Evolutionary conservation across 2,329 filamentous ascomycete genomes (phyloP).

Genomic region (Penicillium thymicola): DNA sequence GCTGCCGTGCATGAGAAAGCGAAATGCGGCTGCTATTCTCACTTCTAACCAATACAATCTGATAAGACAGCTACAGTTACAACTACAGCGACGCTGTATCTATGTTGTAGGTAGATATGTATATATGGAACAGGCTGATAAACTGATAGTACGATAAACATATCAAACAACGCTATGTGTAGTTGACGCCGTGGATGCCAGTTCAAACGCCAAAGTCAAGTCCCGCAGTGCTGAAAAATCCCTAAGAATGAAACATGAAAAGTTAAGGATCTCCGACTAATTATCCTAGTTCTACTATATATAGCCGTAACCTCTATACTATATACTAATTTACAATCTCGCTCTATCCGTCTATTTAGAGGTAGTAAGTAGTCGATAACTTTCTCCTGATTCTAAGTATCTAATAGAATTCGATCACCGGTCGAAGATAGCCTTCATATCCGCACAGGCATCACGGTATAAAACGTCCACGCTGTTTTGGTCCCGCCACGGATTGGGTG

Average conservation of each 20-base stretch:
- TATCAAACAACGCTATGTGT: constrained; percentile 5
- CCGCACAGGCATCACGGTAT: constrained; percentile 44
- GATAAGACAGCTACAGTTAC: background rate
- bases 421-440: constrained; percentile 44
- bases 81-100: background rate
- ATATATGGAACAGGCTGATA: background rate
- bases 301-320: too few species aligned
- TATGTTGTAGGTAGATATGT: background rate
- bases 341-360: too few species aligned
- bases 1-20: too few species aligned
- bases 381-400: too few species aligned
- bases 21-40: too few species aligned
- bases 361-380: too few species aligned
- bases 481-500: constrained; percentile 47
- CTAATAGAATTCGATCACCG: constrained; percentile 17
- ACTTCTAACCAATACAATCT: background rate
- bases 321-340: too few species aligned
- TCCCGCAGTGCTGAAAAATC: constrained; percentile 1
- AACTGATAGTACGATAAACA: background rate
- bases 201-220: constrained; percentile 2
- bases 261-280: too few species aligned
- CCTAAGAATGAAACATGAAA: constrained; percentile 4
- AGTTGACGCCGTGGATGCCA: constrained; percentile 8
- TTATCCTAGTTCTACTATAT: too few species aligned
- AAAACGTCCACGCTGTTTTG: constrained; percentile 42